These are phyloP conservation scores for Suhomyces faveliae DNA, from an alignment of 805 yeast species.

Conservation along the genomic window DNA sequence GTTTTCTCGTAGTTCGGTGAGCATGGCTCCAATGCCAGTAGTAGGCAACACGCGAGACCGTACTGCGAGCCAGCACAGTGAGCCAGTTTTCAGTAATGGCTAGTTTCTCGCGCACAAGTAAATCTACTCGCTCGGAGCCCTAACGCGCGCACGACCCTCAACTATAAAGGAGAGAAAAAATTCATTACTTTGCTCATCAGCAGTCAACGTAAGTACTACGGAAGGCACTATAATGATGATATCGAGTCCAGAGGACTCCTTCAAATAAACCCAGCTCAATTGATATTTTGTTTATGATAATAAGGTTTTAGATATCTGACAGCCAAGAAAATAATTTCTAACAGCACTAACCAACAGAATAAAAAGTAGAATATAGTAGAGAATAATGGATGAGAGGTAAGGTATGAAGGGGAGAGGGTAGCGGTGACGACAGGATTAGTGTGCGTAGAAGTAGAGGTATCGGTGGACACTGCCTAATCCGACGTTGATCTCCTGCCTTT, in stretches of 20 bases:
- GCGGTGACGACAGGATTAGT: neutral
- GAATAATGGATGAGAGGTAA: neutral
- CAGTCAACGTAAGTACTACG: slow-evolving; percentile 1
- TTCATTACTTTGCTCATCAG: neutral
- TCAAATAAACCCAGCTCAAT: slow-evolving; percentile 43
- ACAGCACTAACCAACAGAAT: neutral
- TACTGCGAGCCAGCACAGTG: no score
- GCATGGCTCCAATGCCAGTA: no score
- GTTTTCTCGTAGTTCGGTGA: no score
- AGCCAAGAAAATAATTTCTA: neutral
- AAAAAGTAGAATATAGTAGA: no score
- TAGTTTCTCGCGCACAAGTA: no score
- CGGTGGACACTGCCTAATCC: no score
- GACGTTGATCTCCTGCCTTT: no score
- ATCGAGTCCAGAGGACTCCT: slow-evolving; percentile 39
- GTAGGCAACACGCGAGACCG: no score
- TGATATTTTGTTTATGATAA: slow-evolving; percentile 43
- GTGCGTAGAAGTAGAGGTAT: no score
- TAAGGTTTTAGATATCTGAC: slow-evolving; percentile 27
- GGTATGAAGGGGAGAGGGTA: neutral
- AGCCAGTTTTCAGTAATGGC: no score
- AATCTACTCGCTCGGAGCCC: no score
- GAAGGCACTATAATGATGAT: slow-evolving; percentile 28
- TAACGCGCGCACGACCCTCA: neutral
- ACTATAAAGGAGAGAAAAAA: neutral